phyloP scores from a whole-genome alignment of 768 basidiomycete species.

The Sporobolomyces pararoseus region DNA sequence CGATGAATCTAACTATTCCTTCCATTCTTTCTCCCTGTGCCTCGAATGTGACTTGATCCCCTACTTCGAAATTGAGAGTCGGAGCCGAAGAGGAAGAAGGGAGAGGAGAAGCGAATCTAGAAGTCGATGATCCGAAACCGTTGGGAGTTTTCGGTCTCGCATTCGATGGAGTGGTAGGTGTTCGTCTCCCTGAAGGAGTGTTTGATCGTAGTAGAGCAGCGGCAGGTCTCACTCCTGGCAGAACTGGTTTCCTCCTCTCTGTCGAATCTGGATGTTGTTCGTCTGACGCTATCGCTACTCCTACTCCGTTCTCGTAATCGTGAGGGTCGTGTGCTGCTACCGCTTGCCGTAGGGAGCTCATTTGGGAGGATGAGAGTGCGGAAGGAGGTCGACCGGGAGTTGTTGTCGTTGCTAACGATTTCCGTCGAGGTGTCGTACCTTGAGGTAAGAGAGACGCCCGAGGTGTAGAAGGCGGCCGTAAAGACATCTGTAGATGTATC shows the following conservation, averaged over 20 bases:
- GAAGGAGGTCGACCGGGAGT: conserved; percentile 1
- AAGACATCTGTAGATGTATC: conserved; percentile 1
- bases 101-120: conserved; percentile 1
- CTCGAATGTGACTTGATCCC: conserved; percentile 80
- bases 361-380: conserved; percentile 5
- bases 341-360: conserved; percentile 21
- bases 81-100: neutral
- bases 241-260: conserved; percentile 19
- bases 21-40: conserved; percentile 70
- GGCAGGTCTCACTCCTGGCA: conserved; percentile 8
- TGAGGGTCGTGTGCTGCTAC: conserved; percentile 28
- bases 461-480: conserved; percentile 33
- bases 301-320: conserved; percentile 12
- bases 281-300: conserved; percentile 5
- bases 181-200: conserved; percentile 7
- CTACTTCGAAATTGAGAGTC: conserved; percentile 54
- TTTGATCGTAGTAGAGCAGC: neutral
- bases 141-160: conserved; percentile 24
- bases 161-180: conserved; percentile 18
- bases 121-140: conserved; percentile 28
- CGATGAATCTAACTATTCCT: conserved; percentile 73
- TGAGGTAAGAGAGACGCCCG: conserved; percentile 30
- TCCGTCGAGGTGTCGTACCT: conserved; percentile 19
- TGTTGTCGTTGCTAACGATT: conserved; percentile 4
- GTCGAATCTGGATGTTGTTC: neutral